Evolutionary conservation across 768 basidiomycete genomes (phyloP).

Genomic region (Flagelloscypha sp.): DNA sequence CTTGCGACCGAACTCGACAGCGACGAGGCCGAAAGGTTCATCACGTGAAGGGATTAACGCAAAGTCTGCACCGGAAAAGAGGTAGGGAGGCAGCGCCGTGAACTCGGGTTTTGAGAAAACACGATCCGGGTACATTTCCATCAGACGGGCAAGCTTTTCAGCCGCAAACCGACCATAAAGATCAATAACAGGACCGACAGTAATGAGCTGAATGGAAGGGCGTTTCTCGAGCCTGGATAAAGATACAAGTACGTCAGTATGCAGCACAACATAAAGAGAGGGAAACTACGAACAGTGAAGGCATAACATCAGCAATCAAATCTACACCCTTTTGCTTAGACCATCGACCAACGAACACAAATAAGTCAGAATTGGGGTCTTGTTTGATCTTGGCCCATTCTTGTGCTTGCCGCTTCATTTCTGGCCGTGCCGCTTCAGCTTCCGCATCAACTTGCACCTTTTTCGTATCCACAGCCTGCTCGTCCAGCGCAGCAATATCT

Average conservation of each 20-base stretch:
- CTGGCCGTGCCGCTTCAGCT: constrained; percentile 86
- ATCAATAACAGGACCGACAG: constrained; percentile 92
- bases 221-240: constrained; percentile 69
- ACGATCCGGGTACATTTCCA: constrained; percentile 92
- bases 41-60: constrained; percentile 94
- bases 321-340: constrained; percentile 99
- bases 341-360: constrained; percentile 97
- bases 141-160: constrained; percentile 84
- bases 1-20: constrained; percentile 94
- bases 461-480: constrained; percentile 59
- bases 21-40: constrained; percentile 92
- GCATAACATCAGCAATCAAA: constrained; percentile 94
- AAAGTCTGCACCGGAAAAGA: constrained; percentile 94
- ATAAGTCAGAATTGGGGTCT: constrained; percentile 81
- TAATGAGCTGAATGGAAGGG: constrained; percentile 76
- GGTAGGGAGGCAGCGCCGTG: constrained; percentile 84
- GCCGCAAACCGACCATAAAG: constrained; percentile 93
- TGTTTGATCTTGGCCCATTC: constrained; percentile 94
- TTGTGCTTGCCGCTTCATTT: constrained; percentile 85
- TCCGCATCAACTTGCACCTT: constrained; percentile 71
- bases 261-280: constrained; percentile 1
- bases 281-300: constrained; percentile 53
- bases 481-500: constrained; percentile 89
- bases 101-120: constrained; percentile 97
- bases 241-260: constrained; percentile 9